Conservation (phyloP, 441 rosid species). For the Viola pubescens region DNA sequence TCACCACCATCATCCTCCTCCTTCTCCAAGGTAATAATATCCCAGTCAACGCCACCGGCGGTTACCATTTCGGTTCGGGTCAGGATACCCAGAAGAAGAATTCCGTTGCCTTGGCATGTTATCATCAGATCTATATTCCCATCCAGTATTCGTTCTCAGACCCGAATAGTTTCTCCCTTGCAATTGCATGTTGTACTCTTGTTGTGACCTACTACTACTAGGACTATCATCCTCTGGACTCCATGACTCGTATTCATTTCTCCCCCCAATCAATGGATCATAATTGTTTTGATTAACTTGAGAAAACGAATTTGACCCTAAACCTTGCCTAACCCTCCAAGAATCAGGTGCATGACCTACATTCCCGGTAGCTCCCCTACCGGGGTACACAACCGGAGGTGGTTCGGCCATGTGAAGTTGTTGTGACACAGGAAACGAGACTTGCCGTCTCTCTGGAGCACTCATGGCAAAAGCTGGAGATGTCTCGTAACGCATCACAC, state of each 20-base stretch:
- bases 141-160: constrained; percentile 25
- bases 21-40: neutral
- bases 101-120: constrained; percentile 41
- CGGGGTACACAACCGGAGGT: constrained; percentile 19
- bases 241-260: constrained; percentile 68
- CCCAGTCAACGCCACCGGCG: constrained; percentile 49
- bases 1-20: neutral
- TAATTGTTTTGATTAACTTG: constrained; percentile 35
- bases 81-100: constrained; percentile 39
- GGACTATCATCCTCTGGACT: constrained; percentile 83
- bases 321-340: constrained; percentile 47
- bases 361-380: constrained; percentile 36
- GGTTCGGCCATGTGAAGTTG: constrained; percentile 26
- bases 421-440: constrained; percentile 26
- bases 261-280: constrained; percentile 25
- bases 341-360: constrained; percentile 30
- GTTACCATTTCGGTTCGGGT: constrained; percentile 37
- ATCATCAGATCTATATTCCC: constrained; percentile 34
- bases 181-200: constrained; percentile 10
- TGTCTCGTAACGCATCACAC: constrained; percentile 20
- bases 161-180: constrained; percentile 35
- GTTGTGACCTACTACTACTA: constrained; percentile 27
- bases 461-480: constrained; percentile 10
- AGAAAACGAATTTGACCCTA: constrained; percentile 28
- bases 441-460: constrained; percentile 20